Conservation (phyloP, 2,329 filamentous ascomycete genomes). For the Clathrospora elynae region DNA sequence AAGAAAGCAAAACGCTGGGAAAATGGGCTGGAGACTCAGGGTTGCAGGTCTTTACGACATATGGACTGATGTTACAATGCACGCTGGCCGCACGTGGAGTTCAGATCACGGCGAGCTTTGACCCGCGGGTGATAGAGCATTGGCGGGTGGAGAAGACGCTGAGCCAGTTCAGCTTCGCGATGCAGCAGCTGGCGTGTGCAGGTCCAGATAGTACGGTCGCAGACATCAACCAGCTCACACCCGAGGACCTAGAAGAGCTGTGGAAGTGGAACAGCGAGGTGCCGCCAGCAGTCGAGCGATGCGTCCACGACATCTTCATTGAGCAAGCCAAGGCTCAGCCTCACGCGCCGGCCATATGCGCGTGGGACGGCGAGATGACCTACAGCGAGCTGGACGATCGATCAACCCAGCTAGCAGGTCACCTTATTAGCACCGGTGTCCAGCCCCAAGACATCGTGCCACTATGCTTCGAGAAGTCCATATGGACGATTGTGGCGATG, state of each 20-base stretch:
- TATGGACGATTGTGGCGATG: constrained; percentile 42
- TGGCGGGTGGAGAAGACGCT: constrained; percentile 12
- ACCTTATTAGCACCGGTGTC: constrained; percentile 14
- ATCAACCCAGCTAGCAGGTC: constrained; percentile 6
- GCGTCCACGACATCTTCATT: constrained; percentile 23
- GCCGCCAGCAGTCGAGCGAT: neutral
- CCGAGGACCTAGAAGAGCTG: neutral
- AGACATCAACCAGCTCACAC: neutral
- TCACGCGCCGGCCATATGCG: constrained; percentile 23
- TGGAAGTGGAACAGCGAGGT: neutral
- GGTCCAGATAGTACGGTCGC: neutral
- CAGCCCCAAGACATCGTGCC: constrained; percentile 20
- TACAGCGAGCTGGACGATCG: constrained; percentile 3
- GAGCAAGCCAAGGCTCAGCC: constrained; percentile 11
- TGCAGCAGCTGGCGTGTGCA: constrained; percentile 14
- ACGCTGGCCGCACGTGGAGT: constrained; percentile 10
- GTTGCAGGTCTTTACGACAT: constrained; percentile 12
- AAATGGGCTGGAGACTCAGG: constrained; percentile 8
- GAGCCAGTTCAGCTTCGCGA: constrained; percentile 18
- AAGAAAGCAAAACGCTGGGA: neutral
- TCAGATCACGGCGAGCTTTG: constrained; percentile 20
- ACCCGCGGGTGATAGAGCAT: constrained; percentile 13
- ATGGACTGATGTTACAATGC: neutral
- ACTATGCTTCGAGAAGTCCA: constrained; percentile 32
- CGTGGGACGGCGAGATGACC: constrained; percentile 15